Percentiles rank a stretch among this genome's conserved stretches.
Evolutionary conservation across 441 rosid genomes (phyloP).

Genomic region (Manihot esculenta): DNA sequence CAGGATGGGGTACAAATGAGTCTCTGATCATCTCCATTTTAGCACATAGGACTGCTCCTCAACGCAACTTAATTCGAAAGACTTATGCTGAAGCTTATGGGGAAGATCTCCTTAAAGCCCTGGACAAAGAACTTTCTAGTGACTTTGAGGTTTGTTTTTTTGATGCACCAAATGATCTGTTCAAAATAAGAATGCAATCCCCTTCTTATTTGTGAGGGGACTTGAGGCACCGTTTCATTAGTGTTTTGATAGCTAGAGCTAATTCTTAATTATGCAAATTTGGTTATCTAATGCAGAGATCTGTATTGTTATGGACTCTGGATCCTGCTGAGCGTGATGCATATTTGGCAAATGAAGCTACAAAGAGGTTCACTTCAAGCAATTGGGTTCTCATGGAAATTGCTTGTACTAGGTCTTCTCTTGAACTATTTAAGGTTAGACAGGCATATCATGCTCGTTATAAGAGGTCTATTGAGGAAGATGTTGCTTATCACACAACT

Average conservation of each 20-base stretch:
- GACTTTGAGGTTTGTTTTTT: slow-evolving; percentile 69
- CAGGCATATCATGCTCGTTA: slow-evolving; percentile 80
- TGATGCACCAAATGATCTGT: slow-evolving; percentile 1
- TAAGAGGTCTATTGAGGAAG: slow-evolving; percentile 90
- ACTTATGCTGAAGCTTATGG: slow-evolving; percentile 61
- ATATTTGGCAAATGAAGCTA: slow-evolving; percentile 65
- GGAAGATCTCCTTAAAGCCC: slow-evolving; percentile 69
- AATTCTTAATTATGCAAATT: slow-evolving; percentile 5
- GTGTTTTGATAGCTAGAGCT: neutral
- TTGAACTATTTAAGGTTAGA: slow-evolving; percentile 54
- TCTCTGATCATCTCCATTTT: slow-evolving; percentile 65
- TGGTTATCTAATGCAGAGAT: slow-evolving; percentile 40
- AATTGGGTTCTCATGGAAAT: slow-evolving; percentile 81
- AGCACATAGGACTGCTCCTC: slow-evolving; percentile 73
- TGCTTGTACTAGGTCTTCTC: slow-evolving; percentile 72
- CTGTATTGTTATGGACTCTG: slow-evolving; percentile 68
- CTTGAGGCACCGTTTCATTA: neutral
- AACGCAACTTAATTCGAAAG: slow-evolving; percentile 60
- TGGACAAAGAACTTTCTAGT: slow-evolving; percentile 77
- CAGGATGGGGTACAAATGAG: slow-evolving; percentile 98
- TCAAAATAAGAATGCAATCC: neutral
- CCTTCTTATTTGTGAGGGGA: neutral
- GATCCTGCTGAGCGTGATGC: slow-evolving; percentile 85
- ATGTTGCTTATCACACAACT: slow-evolving; percentile 77
- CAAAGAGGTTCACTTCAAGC: slow-evolving; percentile 71